A percentile compares a stretch with the other conserved stretches of the same genome.
Conservation (phyloP, 805 yeast genomes). For the Nadsonia fulvescens region DNA sequence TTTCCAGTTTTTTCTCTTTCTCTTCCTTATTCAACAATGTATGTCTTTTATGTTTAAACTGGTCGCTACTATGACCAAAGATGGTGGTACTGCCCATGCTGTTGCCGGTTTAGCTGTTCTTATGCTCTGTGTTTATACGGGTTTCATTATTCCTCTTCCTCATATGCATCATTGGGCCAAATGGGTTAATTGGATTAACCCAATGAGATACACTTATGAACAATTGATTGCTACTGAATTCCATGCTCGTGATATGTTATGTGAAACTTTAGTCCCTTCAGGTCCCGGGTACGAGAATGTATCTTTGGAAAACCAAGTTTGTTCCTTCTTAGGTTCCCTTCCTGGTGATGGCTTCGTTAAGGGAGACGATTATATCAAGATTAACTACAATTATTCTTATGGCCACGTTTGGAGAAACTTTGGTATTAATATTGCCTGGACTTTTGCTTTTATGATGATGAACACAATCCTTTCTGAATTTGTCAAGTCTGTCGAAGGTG, state of each 20-base stretch:
- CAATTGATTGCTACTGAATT: slow-evolving; percentile 49
- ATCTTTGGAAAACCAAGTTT: slow-evolving; percentile 26
- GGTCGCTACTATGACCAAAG: slow-evolving; percentile 32
- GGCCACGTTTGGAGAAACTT: slow-evolving; percentile 66
- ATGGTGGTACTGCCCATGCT: slow-evolving; percentile 40
- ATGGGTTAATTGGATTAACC: slow-evolving; percentile 44
- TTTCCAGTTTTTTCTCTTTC: slow-evolving; percentile 31
- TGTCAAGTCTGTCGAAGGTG: slow-evolving; percentile 16
- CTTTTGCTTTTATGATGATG: slow-evolving; percentile 20
- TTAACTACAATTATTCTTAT: slow-evolving; percentile 32
- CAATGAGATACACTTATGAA: slow-evolving; percentile 42
- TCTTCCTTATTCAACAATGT: slow-evolving; percentile 26
- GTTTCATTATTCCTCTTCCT: slow-evolving; percentile 39
- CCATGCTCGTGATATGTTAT: slow-evolving; percentile 33
- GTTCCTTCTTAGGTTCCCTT: slow-evolving; percentile 42
- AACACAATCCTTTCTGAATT: slow-evolving; percentile 19
- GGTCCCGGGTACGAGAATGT: slow-evolving; percentile 34
- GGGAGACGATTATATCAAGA: slow-evolving; percentile 40
- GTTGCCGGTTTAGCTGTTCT: slow-evolving; percentile 38
- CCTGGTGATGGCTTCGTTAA: slow-evolving; percentile 34
- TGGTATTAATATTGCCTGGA: slow-evolving; percentile 43
- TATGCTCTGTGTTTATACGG: slow-evolving; percentile 39
- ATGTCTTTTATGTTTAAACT: slow-evolving; percentile 36
- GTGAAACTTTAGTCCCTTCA: slow-evolving; percentile 38
- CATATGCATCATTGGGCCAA: slow-evolving; percentile 56